Percentiles rank a stretch among this genome's conserved stretches.
Evolutionary conservation across 257 asterid species (phyloP).

Genomic region (Solanum gandarillasii): DNA sequence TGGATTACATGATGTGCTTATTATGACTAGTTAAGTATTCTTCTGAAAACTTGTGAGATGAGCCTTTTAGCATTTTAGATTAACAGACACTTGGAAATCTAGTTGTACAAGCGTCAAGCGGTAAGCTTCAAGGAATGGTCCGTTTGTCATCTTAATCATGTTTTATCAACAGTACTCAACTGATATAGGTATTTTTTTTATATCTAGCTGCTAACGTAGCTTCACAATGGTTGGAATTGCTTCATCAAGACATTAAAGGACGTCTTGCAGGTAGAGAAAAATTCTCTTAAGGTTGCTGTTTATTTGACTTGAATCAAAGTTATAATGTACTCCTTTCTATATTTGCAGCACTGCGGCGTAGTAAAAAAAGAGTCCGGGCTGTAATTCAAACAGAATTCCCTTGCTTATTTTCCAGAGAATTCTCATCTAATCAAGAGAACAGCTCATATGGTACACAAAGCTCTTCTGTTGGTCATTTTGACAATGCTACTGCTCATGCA

Average conservation of each 20-base stretch:
- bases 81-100: neutral
- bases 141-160: neutral
- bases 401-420: constrained; percentile 49
- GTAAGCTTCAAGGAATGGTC: neutral
- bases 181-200: neutral
- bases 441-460: constrained; percentile 5
- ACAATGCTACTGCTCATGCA: constrained; percentile 32
- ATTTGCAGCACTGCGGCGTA: constrained; percentile 66
- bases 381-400: constrained; percentile 72
- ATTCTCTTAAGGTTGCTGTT: neutral
- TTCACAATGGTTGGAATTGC: constrained; percentile 94
- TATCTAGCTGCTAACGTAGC: constrained; percentile 31
- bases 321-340: neutral
- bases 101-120: neutral
- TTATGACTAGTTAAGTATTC: neutral
- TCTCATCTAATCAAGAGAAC: constrained; percentile 36
- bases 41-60: neutral
- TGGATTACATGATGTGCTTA: neutral
- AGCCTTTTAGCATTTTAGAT: neutral
- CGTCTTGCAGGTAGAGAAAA: constrained; percentile 66
- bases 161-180: neutral
- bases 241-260: constrained; percentile 73
- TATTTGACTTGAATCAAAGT: neutral
- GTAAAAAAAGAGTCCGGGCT: constrained; percentile 67
- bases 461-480: constrained; percentile 8